phyloP scores from a whole-genome alignment of 352 stramenopile species.

The Phytophthora chlamydospora region DNA sequence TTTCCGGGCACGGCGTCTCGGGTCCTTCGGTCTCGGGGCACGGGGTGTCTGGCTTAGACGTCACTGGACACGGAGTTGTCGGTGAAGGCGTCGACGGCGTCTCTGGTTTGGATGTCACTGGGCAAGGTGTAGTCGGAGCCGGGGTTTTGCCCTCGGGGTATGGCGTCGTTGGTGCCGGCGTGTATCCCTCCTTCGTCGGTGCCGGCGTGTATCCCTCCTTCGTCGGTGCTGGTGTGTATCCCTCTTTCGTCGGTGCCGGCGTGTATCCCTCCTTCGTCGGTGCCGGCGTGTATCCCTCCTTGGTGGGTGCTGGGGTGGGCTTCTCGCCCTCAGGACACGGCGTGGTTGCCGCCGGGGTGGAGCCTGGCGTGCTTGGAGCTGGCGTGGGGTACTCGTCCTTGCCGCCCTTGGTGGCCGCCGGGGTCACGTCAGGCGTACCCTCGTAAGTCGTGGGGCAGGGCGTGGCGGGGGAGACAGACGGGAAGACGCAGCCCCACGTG shows the following conservation, averaged over 20 bases:
- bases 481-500: slow-evolving; percentile 48
- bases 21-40: background rate
- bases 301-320: slow-evolving; percentile 10
- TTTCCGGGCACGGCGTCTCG: slow-evolving; percentile 5
- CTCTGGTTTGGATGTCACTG: background rate
- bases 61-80: slow-evolving; percentile 1
- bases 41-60: background rate
- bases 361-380: slow-evolving; percentile 2
- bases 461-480: slow-evolving; percentile 24
- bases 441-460: slow-evolving; percentile 28
- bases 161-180: background rate
- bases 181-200: slow-evolving; percentile 5
- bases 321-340: background rate
- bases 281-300: background rate
- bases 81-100: background rate
- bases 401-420: slow-evolving; percentile 14
- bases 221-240: slow-evolving; percentile 3
- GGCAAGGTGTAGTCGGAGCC: background rate
- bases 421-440: slow-evolving; percentile 13
- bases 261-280: slow-evolving; percentile 6
- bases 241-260: background rate
- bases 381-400: slow-evolving; percentile 2
- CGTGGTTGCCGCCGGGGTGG: background rate
- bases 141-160: background rate
- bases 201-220: slow-evolving; percentile 1